These are phyloP conservation scores for Pichia californica DNA, from an alignment of 805 yeast species.

Conservation along the genomic window DNA sequence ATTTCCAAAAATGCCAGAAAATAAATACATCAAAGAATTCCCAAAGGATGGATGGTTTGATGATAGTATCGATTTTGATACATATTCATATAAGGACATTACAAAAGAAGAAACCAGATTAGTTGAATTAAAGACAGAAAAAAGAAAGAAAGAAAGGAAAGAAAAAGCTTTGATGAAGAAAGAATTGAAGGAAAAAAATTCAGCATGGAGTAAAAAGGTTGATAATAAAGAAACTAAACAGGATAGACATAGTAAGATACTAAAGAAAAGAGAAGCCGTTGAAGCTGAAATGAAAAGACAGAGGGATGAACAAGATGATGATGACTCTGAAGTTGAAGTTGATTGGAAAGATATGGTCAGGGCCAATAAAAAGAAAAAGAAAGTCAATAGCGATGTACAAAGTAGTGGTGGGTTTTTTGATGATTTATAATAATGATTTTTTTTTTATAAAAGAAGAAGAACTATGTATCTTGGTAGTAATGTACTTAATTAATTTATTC, in stretches of 20 bases:
- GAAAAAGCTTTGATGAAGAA: slow-evolving; percentile 38
- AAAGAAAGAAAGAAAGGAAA: slow-evolving; percentile 30
- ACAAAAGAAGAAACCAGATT: slow-evolving; percentile 58
- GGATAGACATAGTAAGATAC: slow-evolving; percentile 62
- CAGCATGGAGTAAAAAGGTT: slow-evolving; percentile 74
- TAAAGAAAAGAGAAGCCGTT: slow-evolving; percentile 61
- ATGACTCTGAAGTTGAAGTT: slow-evolving; percentile 39
- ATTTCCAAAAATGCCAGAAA: slow-evolving; percentile 94
- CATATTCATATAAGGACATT: slow-evolving; percentile 55
- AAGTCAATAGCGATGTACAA: slow-evolving; percentile 23
- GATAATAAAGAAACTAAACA: slow-evolving; percentile 56
- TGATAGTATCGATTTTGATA: slow-evolving; percentile 58
- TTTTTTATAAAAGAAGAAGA: too few relatives aligned
- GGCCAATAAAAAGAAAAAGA: slow-evolving; percentile 55
- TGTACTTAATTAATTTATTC: slow-evolving; percentile 11
- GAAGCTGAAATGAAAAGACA: slow-evolving; percentile 45
- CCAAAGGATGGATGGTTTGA: slow-evolving; percentile 74
- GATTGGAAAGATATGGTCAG: slow-evolving; percentile 89
- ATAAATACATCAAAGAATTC: slow-evolving; percentile 42
- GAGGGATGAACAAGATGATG: slow-evolving; percentile 33
- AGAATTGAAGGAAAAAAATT: slow-evolving; percentile 44
- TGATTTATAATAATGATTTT: too few relatives aligned
- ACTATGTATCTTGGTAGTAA: too few relatives aligned
- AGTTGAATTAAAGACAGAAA: slow-evolving; percentile 46
- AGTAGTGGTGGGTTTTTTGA: slow-evolving; percentile 63